phyloP scores from a whole-genome alignment of 805 yeast species.

The Jamesozyma hellenica region DNA sequence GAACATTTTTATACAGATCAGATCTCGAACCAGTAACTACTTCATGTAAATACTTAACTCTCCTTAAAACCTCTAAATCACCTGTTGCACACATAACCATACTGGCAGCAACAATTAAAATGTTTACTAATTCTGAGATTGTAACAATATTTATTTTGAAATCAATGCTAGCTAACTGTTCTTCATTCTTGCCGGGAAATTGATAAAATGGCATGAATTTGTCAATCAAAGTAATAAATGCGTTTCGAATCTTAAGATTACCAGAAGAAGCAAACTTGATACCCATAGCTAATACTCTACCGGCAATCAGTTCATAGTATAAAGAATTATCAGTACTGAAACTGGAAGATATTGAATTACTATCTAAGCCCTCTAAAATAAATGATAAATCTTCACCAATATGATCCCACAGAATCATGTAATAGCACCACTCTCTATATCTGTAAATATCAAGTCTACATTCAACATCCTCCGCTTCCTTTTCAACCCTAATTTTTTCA shows the following conservation, averaged over 20 bases:
- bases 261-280: constrained; percentile 67
- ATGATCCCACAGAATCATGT: constrained; percentile 62
- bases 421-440: constrained; percentile 51
- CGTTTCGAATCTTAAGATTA: constrained; percentile 41
- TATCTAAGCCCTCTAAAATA: constrained; percentile 14
- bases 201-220: constrained; percentile 25
- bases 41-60: constrained; percentile 63
- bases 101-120: constrained; percentile 54
- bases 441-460: constrained; percentile 65
- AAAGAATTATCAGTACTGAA: constrained; percentile 55
- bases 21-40: constrained; percentile 32
- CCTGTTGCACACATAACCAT: constrained; percentile 87
- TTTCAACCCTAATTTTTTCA: constrained; percentile 45
- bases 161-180: constrained; percentile 33
- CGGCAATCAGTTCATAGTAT: constrained; percentile 58
- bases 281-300: constrained; percentile 65
- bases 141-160: constrained; percentile 43
- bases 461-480: constrained; percentile 11
- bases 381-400: constrained; percentile 36
- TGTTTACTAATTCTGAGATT: constrained; percentile 45
- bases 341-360: constrained; percentile 4
- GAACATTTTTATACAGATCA: constrained; percentile 13
- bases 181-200: constrained; percentile 28
- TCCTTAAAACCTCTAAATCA: constrained; percentile 64
- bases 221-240: constrained; percentile 26